Conservation (phyloP, 2,329 filamentous ascomycete genomes). For the Monascus ruber region DNA sequence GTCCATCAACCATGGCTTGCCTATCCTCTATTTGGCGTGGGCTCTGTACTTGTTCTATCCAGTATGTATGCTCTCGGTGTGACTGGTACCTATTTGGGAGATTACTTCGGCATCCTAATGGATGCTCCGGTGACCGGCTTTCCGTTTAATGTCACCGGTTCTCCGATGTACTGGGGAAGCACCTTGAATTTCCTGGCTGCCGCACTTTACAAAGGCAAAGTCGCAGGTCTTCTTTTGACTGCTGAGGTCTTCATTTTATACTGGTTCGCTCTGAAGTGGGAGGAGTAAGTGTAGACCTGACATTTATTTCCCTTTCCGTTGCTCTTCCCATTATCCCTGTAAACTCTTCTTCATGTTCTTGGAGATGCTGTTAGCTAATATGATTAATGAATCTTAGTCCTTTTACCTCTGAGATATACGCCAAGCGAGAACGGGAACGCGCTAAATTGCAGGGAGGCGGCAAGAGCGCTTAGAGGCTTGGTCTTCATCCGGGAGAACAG, state of each 20-base stretch:
- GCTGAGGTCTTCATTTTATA: conserved; percentile 67
- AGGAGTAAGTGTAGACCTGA: conserved; percentile 49
- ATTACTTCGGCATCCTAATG: conserved; percentile 98
- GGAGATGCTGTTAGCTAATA: no score
- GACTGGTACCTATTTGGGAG: conserved; percentile 90
- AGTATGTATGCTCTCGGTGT: conserved; percentile 89
- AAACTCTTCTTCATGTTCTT: no score
- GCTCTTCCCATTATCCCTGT: no score
- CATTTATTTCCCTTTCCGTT: not conserved
- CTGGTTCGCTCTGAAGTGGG: conserved; percentile 66
- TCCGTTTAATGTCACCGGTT: conserved; percentile 81
- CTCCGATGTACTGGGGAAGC: conserved; percentile 94
- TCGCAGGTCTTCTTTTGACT: conserved; percentile 70
- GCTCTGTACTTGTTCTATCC: conserved; percentile 75
- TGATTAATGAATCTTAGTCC: conserved; percentile 38
- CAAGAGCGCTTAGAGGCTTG: conserved; percentile 24
- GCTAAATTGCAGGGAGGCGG: conserved; percentile 25
- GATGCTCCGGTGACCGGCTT: conserved; percentile 89
- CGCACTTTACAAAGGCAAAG: conserved; percentile 74
- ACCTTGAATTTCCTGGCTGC: conserved; percentile 86
- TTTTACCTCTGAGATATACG: conserved; percentile 87
- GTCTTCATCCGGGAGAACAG: not conserved
- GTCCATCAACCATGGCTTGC: conserved; percentile 57
- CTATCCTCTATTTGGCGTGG: conserved; percentile 57
- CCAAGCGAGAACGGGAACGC: conserved; percentile 47